Conservation (phyloP, 2,329 filamentous ascomycete genomes). For the Colletotrichum salicis region DNA sequence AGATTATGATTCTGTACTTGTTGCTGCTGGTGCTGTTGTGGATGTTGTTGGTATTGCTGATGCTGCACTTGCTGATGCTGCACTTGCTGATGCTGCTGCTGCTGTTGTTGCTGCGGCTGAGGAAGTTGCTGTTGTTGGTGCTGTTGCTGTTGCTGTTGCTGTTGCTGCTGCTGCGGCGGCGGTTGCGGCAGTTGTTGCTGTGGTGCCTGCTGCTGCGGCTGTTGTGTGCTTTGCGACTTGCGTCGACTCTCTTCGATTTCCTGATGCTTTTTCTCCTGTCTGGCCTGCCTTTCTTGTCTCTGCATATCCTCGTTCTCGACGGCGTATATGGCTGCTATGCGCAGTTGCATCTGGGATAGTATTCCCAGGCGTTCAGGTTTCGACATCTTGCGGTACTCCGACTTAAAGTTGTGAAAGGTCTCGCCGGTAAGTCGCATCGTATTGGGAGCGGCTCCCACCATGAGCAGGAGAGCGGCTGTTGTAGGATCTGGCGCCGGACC, state of each 20-base stretch:
- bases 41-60: conserved; percentile 37
- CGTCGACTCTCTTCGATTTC: conserved; percentile 49
- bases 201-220: conserved; percentile 39
- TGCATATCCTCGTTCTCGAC: conserved; percentile 57
- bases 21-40: conserved; percentile 23
- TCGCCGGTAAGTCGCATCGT: conserved; percentile 54
- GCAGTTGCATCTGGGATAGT: conserved; percentile 53
- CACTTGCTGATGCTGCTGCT: conserved; percentile 14
- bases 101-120: conserved; percentile 37
- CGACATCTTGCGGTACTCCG: conserved; percentile 55
- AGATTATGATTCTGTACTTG: conserved; percentile 26
- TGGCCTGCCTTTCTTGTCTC: conserved; percentile 51
- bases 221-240: conserved; percentile 41
- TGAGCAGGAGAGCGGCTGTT: conserved; percentile 50
- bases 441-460: conserved; percentile 52
- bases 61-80: conserved; percentile 40
- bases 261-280: conserved; percentile 50
- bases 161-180: conserved; percentile 29
- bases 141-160: conserved; percentile 31
- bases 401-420: conserved; percentile 56
- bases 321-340: conserved; percentile 56
- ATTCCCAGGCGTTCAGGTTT: conserved; percentile 51
- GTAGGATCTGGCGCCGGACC: conserved; percentile 44
- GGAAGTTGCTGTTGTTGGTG: conserved; percentile 40
- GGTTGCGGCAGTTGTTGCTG: conserved; percentile 32